Evolutionary conservation across 371 early-diverging fungal species (phyloP).

Genomic region (Mortierella sp.): DNA sequence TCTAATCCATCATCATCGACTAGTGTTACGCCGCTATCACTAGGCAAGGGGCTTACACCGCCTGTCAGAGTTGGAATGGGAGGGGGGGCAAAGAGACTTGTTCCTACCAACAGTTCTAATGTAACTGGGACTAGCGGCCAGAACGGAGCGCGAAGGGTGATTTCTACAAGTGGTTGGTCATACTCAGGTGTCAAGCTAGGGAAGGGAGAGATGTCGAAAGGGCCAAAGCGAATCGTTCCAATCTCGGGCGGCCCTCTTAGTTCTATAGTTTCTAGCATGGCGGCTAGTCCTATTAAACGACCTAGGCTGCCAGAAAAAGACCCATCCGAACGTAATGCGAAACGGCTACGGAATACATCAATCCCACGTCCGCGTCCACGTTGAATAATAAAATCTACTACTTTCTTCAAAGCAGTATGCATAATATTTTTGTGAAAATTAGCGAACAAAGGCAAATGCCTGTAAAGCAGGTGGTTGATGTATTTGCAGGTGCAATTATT

Average conservation of each 20-base stretch:
- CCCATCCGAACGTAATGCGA: background rate
- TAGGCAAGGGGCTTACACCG: background rate
- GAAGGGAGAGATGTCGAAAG: conserved; percentile 17
- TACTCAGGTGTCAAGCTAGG: background rate
- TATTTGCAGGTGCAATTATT: too few relatives aligned
- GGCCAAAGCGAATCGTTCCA: conserved; percentile 14
- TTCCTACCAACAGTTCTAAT: background rate
- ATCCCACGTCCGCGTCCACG: background rate
- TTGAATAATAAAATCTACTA: too few relatives aligned
- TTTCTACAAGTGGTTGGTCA: background rate
- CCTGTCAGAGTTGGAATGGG: conserved; percentile 14
- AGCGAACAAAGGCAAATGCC: too few relatives aligned
- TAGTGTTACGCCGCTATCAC: background rate
- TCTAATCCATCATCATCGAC: conserved; percentile 8
- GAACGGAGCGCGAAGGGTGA: conserved; percentile 15
- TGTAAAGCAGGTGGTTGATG: too few relatives aligned
- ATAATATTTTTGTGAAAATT: too few relatives aligned
- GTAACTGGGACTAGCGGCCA: conserved; percentile 1
- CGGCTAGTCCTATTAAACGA: conserved; percentile 32
- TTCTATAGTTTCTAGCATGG: background rate
- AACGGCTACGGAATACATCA: conserved; percentile 10
- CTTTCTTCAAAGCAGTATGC: too few relatives aligned
- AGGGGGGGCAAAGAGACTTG: conserved; percentile 33
- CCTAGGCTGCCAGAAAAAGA: conserved; percentile 18
- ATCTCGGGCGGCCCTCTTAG: background rate